A percentile compares a stretch with the other conserved stretches of the same genome.
These are phyloP conservation scores for Backusella australiensis DNA, from an alignment of 192 early-diverging fungal genomes.

Conservation along the genomic window DNA sequence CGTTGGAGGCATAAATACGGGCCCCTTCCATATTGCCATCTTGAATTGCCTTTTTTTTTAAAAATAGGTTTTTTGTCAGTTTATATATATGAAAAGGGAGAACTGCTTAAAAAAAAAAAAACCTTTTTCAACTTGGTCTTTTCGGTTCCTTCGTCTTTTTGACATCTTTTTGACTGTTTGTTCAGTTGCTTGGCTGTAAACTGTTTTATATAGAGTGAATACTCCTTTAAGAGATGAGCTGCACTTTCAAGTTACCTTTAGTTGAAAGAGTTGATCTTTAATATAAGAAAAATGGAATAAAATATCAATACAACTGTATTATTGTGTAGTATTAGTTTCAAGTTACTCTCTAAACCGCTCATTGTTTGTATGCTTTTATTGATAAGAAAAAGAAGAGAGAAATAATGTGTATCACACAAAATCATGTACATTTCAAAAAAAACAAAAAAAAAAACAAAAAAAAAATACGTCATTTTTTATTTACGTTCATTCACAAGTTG, in stretches of 20 bases:
- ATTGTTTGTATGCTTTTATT: not conserved
- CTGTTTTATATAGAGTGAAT: conserved; percentile 40
- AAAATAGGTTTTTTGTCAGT: not conserved
- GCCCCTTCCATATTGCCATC: conserved; percentile 91
- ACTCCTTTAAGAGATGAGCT: not conserved
- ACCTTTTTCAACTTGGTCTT: conserved; percentile 89
- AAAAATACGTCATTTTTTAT: not conserved
- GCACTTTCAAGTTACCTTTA: conserved; percentile 17
- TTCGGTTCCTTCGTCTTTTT: conserved; percentile 82
- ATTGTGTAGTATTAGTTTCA: no score
- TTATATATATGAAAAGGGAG: no score
- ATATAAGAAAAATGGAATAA: not conserved
- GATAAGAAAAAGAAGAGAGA: not conserved
- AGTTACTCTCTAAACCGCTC: conserved; percentile 27
- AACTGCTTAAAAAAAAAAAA: no score
- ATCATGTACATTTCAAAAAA: not conserved
- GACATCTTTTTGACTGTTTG: conserved; percentile 79
- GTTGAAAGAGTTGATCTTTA: conserved; percentile 31
- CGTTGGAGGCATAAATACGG: conserved; percentile 90
- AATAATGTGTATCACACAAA: not conserved
- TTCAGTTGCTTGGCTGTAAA: conserved; percentile 90
- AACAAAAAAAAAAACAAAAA: no score
- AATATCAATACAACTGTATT: not conserved
- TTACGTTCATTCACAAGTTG: conserved; percentile 37
- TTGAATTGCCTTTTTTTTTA: conserved; percentile 75